Conservation (phyloP, 2,329 filamentous ascomycete species). For the Shiraia sp. region DNA sequence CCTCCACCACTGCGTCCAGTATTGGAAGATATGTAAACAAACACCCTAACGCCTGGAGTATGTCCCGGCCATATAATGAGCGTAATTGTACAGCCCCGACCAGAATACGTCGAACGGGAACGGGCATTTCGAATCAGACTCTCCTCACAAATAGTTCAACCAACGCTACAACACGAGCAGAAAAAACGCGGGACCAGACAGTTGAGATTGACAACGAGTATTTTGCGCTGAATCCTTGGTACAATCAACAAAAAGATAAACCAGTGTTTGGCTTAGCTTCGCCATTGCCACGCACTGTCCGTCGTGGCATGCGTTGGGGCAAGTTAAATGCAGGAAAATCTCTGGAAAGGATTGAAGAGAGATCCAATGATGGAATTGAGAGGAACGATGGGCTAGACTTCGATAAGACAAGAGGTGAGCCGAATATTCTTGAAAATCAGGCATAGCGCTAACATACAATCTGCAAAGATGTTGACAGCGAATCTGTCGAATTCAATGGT, state of each 20-base stretch:
- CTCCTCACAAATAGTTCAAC: slow-evolving; percentile 9
- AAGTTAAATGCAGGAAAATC: slow-evolving; percentile 50
- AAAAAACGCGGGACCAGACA: slow-evolving; percentile 30
- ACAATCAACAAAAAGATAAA: slow-evolving; percentile 56
- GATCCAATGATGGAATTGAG: slow-evolving; percentile 17
- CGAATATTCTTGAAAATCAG: background rate
- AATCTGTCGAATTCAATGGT: slow-evolving; percentile 18
- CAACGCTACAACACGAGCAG: slow-evolving; percentile 18
- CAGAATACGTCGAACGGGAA: slow-evolving; percentile 16
- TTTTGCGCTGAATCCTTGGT: slow-evolving; percentile 57
- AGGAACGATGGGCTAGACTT: slow-evolving; percentile 21
- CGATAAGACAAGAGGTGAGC: slow-evolving; percentile 17
- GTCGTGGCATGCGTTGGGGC: slow-evolving; percentile 55
- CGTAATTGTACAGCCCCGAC: slow-evolving; percentile 10
- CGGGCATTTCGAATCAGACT: slow-evolving; percentile 15
- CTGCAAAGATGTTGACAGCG: slow-evolving; percentile 10
- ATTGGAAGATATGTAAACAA: slow-evolving; percentile 21
- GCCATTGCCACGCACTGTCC: slow-evolving; percentile 58
- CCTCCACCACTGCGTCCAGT: slow-evolving; percentile 15
- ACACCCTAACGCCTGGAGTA: slow-evolving; percentile 3
- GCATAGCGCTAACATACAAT: background rate
- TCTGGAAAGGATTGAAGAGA: slow-evolving; percentile 20
- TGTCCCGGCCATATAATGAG: slow-evolving; percentile 7
- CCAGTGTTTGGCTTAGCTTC: slow-evolving; percentile 60
- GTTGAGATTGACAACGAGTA: slow-evolving; percentile 57